Base-by-base conservation (phyloP, 192 early-diverging fungal species). In the Phlyctochytrium bullatum region DNA sequence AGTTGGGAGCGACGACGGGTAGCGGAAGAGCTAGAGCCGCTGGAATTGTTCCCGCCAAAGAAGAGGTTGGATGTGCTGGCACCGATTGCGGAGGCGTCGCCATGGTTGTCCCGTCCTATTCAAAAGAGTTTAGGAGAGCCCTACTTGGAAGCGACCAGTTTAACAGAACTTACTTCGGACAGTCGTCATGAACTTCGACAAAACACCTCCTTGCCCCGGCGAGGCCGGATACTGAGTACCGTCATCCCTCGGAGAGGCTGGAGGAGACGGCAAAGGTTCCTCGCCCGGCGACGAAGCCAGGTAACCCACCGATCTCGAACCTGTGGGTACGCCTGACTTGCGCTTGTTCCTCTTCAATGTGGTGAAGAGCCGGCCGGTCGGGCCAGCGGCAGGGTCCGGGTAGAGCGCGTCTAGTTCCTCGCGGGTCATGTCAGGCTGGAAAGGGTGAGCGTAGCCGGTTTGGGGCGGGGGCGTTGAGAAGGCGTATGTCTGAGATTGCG, bases 381-480 rank as follows among this genome's bases (percentile, higher is more conserved):
- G 75, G 35, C 74, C 74, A 0, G 51, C 25, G 40, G 40, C 40
- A 14, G 40, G 40, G 2, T 57, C 20, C 12, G 54, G 54, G 54
- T 25, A 57, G 25, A 57, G 54, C 12, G 10, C 14, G 25, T 57
- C 54, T 10, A 57, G 54, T 25, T 57, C 54, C 27, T 57, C 54
- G 27, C 54, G 54, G 27, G 54, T 57, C 54, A 57, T 57, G 27
- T 57, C 54, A 6, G 54, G 54, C 54, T 57, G 54, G 25, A 25
- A 57, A 25, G 12, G 4, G 27, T 57, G 27, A 14, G 64, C 50
- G 73, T 77, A 82, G 35, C 76, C 70, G 2, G 80, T 79, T 58
- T 76, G 72, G 14, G 65, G 62, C 10, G 80, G 77, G 10, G 80
- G 80, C 1, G 80, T 77, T 14, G 77, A 60, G 68, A 82, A 75